phyloP scores from a whole-genome alignment of 1,139 yeast genomes.

The Kurtzmaniella quercitrusa region DNA sequence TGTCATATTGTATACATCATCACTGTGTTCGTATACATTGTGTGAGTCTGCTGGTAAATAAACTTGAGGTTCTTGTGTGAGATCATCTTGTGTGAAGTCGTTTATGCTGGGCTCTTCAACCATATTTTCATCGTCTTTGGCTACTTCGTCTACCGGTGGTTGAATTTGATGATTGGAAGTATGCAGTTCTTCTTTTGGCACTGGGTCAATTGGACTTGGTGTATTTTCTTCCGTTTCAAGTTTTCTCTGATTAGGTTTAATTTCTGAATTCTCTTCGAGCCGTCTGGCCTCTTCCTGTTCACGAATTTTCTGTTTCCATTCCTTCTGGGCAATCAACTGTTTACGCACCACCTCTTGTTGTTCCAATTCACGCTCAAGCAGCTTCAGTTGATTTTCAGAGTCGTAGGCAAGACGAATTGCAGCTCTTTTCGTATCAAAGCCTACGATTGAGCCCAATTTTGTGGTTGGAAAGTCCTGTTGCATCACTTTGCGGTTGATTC shows the following conservation, averaged over 20 bases:
- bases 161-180: background rate
- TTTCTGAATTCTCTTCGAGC: background rate
- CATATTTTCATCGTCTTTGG: background rate
- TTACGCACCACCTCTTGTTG: conserved; percentile 4
- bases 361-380: conserved; percentile 3
- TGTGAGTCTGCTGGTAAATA: conserved; percentile 17
- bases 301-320: conserved; percentile 6
- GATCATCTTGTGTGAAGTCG: no score
- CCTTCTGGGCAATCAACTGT: background rate
- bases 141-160: background rate
- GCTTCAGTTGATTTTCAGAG: conserved; percentile 1
- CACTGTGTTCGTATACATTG: conserved; percentile 35
- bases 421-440: conserved; percentile 13
- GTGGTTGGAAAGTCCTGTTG: conserved; percentile 9
- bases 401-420: conserved; percentile 19
- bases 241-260: no score
- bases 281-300: background rate
- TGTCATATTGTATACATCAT: conserved; percentile 47
- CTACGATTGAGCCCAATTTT: conserved; percentile 14
- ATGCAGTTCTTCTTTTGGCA: background rate
- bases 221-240: background rate
- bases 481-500: conserved; percentile 9
- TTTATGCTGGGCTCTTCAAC: background rate
- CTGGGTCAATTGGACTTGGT: no score
- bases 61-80: conserved; percentile 15